Conservation (phyloP, 306 rosid genomes). For the Hippophae tibetana region DNA sequence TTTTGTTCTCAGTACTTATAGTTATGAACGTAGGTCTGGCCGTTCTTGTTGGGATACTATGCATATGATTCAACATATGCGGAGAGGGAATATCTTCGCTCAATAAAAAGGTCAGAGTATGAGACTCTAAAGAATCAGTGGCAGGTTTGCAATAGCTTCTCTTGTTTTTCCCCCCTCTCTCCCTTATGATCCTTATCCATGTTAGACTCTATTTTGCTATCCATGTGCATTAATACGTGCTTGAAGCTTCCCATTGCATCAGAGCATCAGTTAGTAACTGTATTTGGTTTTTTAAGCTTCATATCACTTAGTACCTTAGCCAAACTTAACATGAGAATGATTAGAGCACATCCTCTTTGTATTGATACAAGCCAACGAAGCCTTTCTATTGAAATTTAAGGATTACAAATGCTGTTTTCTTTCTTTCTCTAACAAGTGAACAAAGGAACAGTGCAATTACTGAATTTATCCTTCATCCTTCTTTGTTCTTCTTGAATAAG, state of each 20-base stretch:
- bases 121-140: conserved; percentile 83
- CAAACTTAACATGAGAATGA: too few relatives aligned
- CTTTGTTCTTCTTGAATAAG: neutral
- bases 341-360: too few relatives aligned
- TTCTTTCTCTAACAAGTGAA: too few relatives aligned
- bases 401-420: too few relatives aligned
- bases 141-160: conserved; percentile 60
- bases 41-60: conserved; percentile 77
- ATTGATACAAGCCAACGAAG: too few relatives aligned
- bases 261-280: neutral
- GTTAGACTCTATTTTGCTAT: neutral
- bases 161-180: neutral
- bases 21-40: conserved; percentile 59
- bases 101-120: conserved; percentile 68
- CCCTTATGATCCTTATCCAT: neutral
- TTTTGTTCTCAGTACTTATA: conserved; percentile 11
- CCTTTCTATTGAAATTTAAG: too few relatives aligned
- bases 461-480: neutral
- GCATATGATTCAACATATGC: conserved; percentile 84
- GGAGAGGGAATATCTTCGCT: conserved; percentile 70
- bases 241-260: neutral
- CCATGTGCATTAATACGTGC: neutral
- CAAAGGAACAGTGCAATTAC: too few relatives aligned
- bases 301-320: too few relatives aligned
- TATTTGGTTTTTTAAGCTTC: too few relatives aligned